Evolutionary conservation across 164 flowering plant genomes (phyloP), one percentile per base, ranked within the genome.

Genomic region (Annona cherimola): DNA sequence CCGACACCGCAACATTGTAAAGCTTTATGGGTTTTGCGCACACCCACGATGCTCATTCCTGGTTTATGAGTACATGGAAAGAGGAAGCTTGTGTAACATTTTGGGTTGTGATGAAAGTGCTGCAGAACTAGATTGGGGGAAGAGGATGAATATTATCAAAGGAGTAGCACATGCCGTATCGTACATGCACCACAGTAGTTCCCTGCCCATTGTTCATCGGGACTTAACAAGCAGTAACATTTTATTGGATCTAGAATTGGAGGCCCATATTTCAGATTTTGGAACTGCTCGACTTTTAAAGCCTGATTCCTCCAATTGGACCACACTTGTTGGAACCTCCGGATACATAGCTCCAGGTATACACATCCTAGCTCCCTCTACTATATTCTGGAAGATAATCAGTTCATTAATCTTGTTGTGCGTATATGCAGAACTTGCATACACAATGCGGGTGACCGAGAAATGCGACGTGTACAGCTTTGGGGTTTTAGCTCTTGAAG

Each of bases 381-480:
- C 2, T 50, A 9, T 50, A 5, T 11, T 50, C 1, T 0, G 35
- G 35, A 26, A 26, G 35, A 26, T 26, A 26, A 26, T 26, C 35
- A 26, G 35, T 50, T 12, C 14, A 50, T 45, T 45, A 4, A 45
- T 45, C 9, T 50, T 9, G 4, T 50, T 50, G 9, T 50, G 9
- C 6, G 50, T 11, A 16, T 5, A 16, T 60, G 65, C 65, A 70
- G 72, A 70, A 61, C 75, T 76, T 6, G 78, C 75, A 0, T 67
- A 41, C 11, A 71, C 72, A 46, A 62, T 68, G 70, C 60, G 42
- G 20, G 66, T 70, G 41, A 70, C 72, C 11, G 41, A 42, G 54
- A 70, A 70, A 61, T 42, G 57, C n/a, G 75, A 76, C 43, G 75
- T 76, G 2, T 76, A 67, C 42, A 71, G 78, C 65, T 76, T 76